These are phyloP conservation scores for Pontederia crassipes DNA, from an alignment of 176 grass and related monocot genomes.

Conservation along the genomic window DNA sequence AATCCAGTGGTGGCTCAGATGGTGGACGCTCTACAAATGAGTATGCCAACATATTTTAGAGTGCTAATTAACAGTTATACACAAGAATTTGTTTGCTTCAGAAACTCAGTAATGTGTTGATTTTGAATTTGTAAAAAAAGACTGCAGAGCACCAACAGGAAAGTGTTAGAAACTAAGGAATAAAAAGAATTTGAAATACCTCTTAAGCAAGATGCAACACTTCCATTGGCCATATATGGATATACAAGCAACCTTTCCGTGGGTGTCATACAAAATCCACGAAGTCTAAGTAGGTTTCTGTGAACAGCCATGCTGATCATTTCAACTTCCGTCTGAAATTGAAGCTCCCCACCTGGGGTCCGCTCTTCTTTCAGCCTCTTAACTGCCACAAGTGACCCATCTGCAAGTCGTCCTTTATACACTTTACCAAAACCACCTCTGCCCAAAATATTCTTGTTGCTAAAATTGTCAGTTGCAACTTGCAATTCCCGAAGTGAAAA, in stretches of 20 bases:
- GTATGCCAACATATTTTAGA: background rate
- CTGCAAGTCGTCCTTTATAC: slow-evolving; percentile 3
- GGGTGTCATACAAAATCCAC: slow-evolving; percentile 8
- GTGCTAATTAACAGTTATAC: too few species aligned
- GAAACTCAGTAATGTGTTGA: too few species aligned
- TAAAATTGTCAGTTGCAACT: slow-evolving; percentile 7
- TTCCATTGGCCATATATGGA: slow-evolving; percentile 9
- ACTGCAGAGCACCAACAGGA: too few species aligned
- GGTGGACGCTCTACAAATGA: background rate
- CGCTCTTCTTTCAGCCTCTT: slow-evolving; percentile 11
- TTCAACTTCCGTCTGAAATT: slow-evolving; percentile 6
- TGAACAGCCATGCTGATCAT: slow-evolving; percentile 8
- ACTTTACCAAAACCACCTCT: slow-evolving; percentile 9
- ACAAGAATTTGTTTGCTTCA: too few species aligned
- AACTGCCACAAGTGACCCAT: slow-evolving; percentile 6
- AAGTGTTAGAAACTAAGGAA: too few species aligned
- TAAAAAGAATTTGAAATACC: background rate
- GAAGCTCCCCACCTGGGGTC: slow-evolving; percentile 6
- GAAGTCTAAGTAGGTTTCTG: slow-evolving; percentile 4
- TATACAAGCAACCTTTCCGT: slow-evolving; percentile 7
- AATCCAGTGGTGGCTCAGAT: slow-evolving; percentile 6
- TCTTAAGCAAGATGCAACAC: slow-evolving; percentile 10
- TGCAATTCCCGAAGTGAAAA: slow-evolving; percentile 3
- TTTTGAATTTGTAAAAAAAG: too few species aligned
- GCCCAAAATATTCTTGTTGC: slow-evolving; percentile 4